A percentile compares a stretch with the other conserved stretches of the same genome.
phyloP scores from a whole-genome alignment of 495 filamentous ascomycete genomes.

The Filosporella fistucella region DNA sequence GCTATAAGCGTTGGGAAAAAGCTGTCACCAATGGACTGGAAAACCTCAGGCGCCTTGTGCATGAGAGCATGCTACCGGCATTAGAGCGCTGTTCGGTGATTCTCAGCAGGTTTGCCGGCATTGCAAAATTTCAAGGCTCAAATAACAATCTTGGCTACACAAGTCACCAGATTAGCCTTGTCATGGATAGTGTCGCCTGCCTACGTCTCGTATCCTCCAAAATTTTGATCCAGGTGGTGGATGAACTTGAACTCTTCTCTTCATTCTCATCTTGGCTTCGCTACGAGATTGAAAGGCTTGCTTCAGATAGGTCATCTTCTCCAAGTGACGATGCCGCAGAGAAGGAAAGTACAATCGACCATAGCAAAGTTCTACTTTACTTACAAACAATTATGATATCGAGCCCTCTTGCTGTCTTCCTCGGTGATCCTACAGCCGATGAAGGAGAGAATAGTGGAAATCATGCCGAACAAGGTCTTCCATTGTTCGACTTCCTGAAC shows the following conservation, averaged over 20 bases:
- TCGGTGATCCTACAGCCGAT: constrained; percentile 28
- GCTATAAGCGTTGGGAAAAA: constrained; percentile 94
- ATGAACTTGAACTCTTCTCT: constrained; percentile 73
- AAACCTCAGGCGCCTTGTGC: constrained; percentile 69
- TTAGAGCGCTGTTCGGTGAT: constrained; percentile 80
- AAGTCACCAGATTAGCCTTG: constrained; percentile 38
- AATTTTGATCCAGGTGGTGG: constrained; percentile 64
- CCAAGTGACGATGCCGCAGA: constrained; percentile 45
- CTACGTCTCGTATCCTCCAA: constrained; percentile 70
- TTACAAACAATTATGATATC: constrained; percentile 43
- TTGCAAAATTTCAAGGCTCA: constrained; percentile 75
- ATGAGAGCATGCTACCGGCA: constrained; percentile 84
- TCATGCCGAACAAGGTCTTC: constrained; percentile 24
- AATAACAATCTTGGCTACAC: constrained; percentile 62
- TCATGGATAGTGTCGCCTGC: constrained; percentile 69
- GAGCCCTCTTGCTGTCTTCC: constrained; percentile 39
- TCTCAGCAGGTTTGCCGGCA: constrained; percentile 75
- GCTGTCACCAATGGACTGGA: constrained; percentile 72
- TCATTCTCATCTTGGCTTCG: constrained; percentile 83
- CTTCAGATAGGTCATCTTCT: constrained; percentile 37
- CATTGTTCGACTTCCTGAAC: constrained; percentile 38
- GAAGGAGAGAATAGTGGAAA: constrained; percentile 20
- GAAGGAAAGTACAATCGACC: constrained; percentile 50
- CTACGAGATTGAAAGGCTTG: constrained; percentile 69
- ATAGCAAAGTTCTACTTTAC: constrained; percentile 47